Evolutionary conservation across 2,329 filamentous ascomycete genomes (phyloP), one percentile per base, ranked within the genome.

Genomic region (Zymoseptoria crescenta): DNA sequence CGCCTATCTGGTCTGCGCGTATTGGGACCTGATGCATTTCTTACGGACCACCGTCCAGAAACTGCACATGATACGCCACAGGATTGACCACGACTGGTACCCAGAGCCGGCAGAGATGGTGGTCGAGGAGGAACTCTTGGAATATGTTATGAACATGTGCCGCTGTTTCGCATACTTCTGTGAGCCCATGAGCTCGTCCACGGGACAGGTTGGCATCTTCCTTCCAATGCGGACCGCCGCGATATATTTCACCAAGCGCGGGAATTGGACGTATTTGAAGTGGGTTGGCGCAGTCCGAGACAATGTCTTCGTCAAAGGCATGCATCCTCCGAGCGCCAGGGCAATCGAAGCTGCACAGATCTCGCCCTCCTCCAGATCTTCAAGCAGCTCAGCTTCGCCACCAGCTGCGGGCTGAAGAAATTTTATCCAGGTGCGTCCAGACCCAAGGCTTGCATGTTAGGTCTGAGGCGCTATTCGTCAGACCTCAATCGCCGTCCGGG

Each of bases 401-500:
- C 35, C 35, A n/a, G 35, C 13, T 45, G 35, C 16, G 35, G 13
- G 35, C 13, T 45, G 35, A 45, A 45, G 6, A 13, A 16, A 16
- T 16, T 13, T 6, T n/a, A 13, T 45, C 10, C 35, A 16, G 35
- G 35, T 45, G 10, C 16, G 7, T 45, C n/a, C 9, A 45, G 13
- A 45, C 35, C 10, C 35, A 45, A 45, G n/a, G 35, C 2, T 45
- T n/a, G 35, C 35, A 45, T 45, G 2, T 5, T 5, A 41, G 35
- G 2, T 45, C 35, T 6, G 13, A n/a, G 35, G n/a, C 35, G 13
- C 16, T 13, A 2, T 6, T 45, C 35, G n/a, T 45, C 35, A 16
- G 13, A 24, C 5, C 13, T 72, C 69, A 72, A 57, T 70, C 69
- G 1, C 69, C 69, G 62, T 72, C 69, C 1, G 69, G 69, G 52